Percentiles rank a stretch among this genome's conserved stretches.
Evolutionary conservation across 2,329 filamentous ascomycete genomes (phyloP).

Genomic region (Aspergillus glaucus): DNA sequence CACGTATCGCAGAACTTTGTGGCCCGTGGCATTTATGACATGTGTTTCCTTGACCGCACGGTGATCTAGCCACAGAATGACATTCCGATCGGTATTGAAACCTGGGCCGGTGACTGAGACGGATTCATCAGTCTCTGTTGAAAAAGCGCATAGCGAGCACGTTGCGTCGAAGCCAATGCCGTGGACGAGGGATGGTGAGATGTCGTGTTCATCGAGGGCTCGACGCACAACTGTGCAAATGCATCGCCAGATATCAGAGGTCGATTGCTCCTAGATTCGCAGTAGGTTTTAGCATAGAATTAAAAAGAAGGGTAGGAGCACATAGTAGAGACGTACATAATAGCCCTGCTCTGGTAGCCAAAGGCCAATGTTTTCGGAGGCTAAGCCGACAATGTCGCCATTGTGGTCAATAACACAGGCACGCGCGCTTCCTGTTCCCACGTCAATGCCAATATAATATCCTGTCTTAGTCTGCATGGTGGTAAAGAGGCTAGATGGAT

Average conservation of each 20-base stretch:
- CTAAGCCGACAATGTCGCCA: slow-evolving; percentile 69
- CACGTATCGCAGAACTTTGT: slow-evolving; percentile 86
- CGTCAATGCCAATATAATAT: slow-evolving; percentile 75
- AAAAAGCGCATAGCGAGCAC: slow-evolving; percentile 84
- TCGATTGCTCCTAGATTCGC: slow-evolving; percentile 76
- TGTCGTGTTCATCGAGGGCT: not conserved
- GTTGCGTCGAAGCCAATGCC: slow-evolving; percentile 94
- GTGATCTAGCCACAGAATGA: slow-evolving; percentile 93
- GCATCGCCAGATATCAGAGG: slow-evolving; percentile 86
- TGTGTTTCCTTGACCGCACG: slow-evolving; percentile 79
- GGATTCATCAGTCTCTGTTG: slow-evolving; percentile 58
- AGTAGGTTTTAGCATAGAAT: not conserved
- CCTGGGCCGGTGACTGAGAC: slow-evolving; percentile 75
- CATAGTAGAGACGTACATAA: slow-evolving; percentile 48
- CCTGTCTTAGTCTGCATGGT: not conserved
- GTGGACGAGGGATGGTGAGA: slow-evolving; percentile 48
- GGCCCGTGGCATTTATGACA: slow-evolving; percentile 79
- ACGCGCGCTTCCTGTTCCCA: slow-evolving; percentile 84
- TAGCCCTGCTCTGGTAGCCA: slow-evolving; percentile 68
- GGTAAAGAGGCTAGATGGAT: not conserved
- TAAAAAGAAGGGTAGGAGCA: not conserved
- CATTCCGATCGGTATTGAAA: slow-evolving; percentile 81
- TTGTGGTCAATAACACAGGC: slow-evolving; percentile 86
- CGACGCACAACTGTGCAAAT: slow-evolving; percentile 75
- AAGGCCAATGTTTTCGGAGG: slow-evolving; percentile 64